Evolutionary conservation across 1,284 basidiomycete species (phyloP).

Genomic region (Wolfiporia cocos): DNA sequence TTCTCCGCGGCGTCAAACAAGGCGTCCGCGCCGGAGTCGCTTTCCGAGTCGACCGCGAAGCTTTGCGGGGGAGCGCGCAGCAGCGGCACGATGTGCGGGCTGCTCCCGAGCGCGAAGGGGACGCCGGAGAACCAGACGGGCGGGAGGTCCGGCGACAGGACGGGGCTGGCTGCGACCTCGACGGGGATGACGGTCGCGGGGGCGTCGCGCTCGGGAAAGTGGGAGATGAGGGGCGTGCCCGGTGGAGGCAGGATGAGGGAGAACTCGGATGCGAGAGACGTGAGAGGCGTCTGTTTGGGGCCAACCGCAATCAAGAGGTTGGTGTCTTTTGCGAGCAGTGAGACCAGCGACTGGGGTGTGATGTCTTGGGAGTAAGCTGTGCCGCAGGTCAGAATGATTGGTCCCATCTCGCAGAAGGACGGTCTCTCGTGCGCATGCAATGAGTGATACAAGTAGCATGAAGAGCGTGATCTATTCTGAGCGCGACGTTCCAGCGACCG

Average conservation of each 20-base stretch:
- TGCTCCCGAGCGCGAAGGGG: slow-evolving; percentile 69
- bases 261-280: slow-evolving; percentile 73
- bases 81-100: slow-evolving; percentile 81
- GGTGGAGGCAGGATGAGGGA: slow-evolving; percentile 72
- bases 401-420: no score
- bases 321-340: slow-evolving; percentile 64
- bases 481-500: no score
- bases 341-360: slow-evolving; percentile 77
- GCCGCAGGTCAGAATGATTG: not conserved
- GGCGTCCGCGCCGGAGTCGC: slow-evolving; percentile 49
- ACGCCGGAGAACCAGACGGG: slow-evolving; percentile 77
- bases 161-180: slow-evolving; percentile 29
- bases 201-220: slow-evolving; percentile 64
- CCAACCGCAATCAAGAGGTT: slow-evolving; percentile 87
- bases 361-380: slow-evolving; percentile 72
- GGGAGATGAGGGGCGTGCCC: slow-evolving; percentile 65
- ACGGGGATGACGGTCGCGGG: slow-evolving; percentile 58
- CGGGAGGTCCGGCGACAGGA: slow-evolving; percentile 41
- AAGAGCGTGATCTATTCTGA: no score
- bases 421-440: no score
- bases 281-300: slow-evolving; percentile 62
- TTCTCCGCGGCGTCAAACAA: slow-evolving; percentile 63
- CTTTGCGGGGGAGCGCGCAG: slow-evolving; percentile 73
- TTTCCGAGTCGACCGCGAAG: slow-evolving; percentile 59
- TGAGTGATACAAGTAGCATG: no score